Conservation (phyloP, 768 basidiomycete species). For the Lactarius tabidus region DNA sequence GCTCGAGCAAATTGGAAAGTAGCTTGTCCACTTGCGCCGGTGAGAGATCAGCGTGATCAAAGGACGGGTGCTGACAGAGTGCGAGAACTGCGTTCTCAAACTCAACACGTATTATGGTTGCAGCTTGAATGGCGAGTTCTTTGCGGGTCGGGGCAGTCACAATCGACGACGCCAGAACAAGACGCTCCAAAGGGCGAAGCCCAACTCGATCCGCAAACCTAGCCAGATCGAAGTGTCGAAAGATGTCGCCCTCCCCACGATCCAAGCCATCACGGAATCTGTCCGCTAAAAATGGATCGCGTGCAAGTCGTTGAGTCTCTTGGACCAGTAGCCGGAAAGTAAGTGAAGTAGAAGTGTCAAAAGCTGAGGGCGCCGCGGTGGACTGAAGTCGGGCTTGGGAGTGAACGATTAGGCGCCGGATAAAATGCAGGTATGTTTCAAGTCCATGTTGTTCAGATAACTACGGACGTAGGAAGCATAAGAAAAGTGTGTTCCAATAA, state of each 20-base stretch:
- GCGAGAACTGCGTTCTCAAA: conserved; percentile 76
- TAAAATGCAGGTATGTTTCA: conserved; percentile 96
- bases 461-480: conserved; percentile 41
- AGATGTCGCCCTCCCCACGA: conserved; percentile 80
- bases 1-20: conserved; percentile 74
- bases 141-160: conserved; percentile 58
- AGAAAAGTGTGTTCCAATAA: conserved; percentile 22
- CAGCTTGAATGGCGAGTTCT: conserved; percentile 57
- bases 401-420: conserved; percentile 90
- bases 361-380: conserved; percentile 54
- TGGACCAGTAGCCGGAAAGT: conserved; percentile 83
- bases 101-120: conserved; percentile 64
- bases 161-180: conserved; percentile 74
- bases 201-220: conserved; percentile 82
- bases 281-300: conserved; percentile 86
- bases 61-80: conserved; percentile 74
- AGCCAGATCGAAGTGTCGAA: conserved; percentile 77
- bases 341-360: conserved; percentile 71
- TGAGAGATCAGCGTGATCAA: conserved; percentile 76
- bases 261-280: conserved; percentile 88
- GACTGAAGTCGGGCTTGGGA: conserved; percentile 69
- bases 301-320: conserved; percentile 84
- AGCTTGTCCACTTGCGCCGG: conserved; percentile 74
- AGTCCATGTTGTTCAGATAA: conserved; percentile 95
- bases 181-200: conserved; percentile 71